Base-by-base conservation (phyloP, 768 basidiomycete genomes). In the Plicaturopsis crispa region DNA sequence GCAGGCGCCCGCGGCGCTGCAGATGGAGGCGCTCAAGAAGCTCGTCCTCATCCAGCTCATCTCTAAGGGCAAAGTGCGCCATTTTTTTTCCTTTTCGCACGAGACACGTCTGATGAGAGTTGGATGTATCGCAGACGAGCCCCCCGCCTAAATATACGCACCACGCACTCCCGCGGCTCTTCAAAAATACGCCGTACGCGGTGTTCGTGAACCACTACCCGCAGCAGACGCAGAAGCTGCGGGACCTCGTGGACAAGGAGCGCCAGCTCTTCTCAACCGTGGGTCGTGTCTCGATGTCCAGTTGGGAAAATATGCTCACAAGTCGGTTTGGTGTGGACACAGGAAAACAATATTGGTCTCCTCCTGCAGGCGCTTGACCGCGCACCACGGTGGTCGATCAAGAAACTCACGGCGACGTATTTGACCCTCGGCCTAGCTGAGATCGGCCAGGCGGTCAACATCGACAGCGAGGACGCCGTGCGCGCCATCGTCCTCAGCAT, bases 11-110 rank as follows among this genome's bases (percentile, higher is more conserved):
- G 70, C 77, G 3, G 76, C 82, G 6, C 64, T 92, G 3, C 90
- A 94, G 55, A 57, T 91, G 49, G 90, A 92, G 52, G 90, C 90
- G 0, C 62, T 83, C 49, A 93, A 93, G 69, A 91, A 92, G 59
- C 62, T 90, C 33, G 61, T 72, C 16, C 65, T 93, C 4, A 74
- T 90, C 4, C 88, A 91, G 53, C 59, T 92, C 33, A 85, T 93
- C 40, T 65, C 73, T 16, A 69, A 75, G 37, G 91, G 91, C 13
- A 78, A 80, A 70, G 84, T 83, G 18, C 16, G 63, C 38, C 3
- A 4, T 8, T 19, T 16, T 17, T n/a, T n/a, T 5, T 33, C 23
- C 12, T 20, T 5, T 21, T 5, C 5, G 6, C 22, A 2, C 20
- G 14, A 8, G 4, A 23, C 18, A 8, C 14, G 11, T 17, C n/a